Evolutionary conservation across 169 alveolate species (phyloP).

Genomic region (Cyclospora cayetanensis): DNA sequence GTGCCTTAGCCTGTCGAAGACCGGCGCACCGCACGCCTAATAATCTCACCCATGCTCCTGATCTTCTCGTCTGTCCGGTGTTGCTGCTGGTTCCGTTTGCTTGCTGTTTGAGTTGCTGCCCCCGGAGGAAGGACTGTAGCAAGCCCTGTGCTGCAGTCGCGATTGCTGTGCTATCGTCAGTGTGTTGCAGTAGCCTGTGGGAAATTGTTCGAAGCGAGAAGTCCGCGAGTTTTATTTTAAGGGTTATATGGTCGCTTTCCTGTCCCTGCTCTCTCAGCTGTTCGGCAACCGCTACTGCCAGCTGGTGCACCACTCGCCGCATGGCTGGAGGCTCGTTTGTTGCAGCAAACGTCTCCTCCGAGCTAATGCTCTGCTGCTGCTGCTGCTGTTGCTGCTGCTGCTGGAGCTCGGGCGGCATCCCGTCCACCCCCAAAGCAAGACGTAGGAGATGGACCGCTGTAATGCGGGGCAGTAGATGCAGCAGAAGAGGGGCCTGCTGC

Average conservation of each 20-base stretch:
- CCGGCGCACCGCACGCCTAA: slow-evolving; percentile 63
- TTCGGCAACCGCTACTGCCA: slow-evolving; percentile 52
- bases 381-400: slow-evolving; percentile 49
- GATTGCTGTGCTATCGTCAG: slow-evolving; percentile 13
- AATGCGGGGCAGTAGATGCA: slow-evolving; percentile 50
- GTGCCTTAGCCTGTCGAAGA: slow-evolving; percentile 33
- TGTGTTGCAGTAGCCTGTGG: slow-evolving; percentile 47
- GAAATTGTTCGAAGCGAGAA: slow-evolving; percentile 47
- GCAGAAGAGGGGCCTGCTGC: slow-evolving; percentile 57
- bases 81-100: slow-evolving; percentile 21
- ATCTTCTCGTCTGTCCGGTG: neutral
- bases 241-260: slow-evolving; percentile 31
- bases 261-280: slow-evolving; percentile 45
- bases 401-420: slow-evolving; percentile 65
- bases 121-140: slow-evolving; percentile 58
- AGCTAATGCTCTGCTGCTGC: slow-evolving; percentile 58
- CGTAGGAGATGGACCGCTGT: slow-evolving; percentile 55
- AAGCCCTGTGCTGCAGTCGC: slow-evolving; percentile 56
- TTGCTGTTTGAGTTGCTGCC: slow-evolving; percentile 38
- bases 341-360: slow-evolving; percentile 47
- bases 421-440: slow-evolving; percentile 55
- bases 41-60: slow-evolving; percentile 35
- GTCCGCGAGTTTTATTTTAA: slow-evolving; percentile 54
- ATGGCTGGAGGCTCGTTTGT: slow-evolving; percentile 44
- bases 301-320: slow-evolving; percentile 51